These are phyloP conservation scores for Kazachstania psychrophila DNA, from an alignment of 805 yeast genomes.

Conservation along the genomic window DNA sequence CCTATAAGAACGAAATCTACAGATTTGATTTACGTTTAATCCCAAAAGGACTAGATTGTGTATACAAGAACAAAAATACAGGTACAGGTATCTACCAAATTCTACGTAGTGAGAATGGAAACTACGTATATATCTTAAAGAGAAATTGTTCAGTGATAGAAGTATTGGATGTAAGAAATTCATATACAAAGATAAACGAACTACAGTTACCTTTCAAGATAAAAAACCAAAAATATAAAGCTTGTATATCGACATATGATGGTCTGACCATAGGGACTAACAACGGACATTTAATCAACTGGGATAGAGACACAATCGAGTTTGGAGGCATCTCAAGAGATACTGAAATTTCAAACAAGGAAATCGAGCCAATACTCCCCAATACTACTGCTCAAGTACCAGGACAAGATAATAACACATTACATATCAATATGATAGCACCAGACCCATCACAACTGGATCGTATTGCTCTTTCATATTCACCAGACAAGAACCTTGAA, in stretches of 20 bases:
- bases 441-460: conserved; percentile 15
- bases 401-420: no score
- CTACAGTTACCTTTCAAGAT: conserved; percentile 18
- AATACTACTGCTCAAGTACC: background rate
- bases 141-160: conserved; percentile 27
- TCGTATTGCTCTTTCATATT: conserved; percentile 13
- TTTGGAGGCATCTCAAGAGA: conserved; percentile 19
- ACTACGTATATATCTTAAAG: conserved; percentile 28
- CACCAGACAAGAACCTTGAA: conserved; percentile 15
- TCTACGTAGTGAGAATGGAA: conserved; percentile 30
- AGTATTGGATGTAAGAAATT: conserved; percentile 30
- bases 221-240: conserved; percentile 21
- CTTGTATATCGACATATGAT: conserved; percentile 9
- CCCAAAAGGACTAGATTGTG: no score
- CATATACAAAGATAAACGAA: conserved; percentile 8
- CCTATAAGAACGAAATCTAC: conserved; percentile 24
- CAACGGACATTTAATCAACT: conserved; percentile 15
- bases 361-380: background rate
- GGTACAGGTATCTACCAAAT: conserved; percentile 32
- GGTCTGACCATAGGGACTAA: conserved; percentile 23
- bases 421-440: conserved; percentile 13
- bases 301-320: conserved; percentile 21
- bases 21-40: conserved; percentile 23
- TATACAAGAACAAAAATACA: background rate
- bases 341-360: background rate